Base-by-base conservation (phyloP, 208 protist species). In the Trypanosoma theileri region DNA sequence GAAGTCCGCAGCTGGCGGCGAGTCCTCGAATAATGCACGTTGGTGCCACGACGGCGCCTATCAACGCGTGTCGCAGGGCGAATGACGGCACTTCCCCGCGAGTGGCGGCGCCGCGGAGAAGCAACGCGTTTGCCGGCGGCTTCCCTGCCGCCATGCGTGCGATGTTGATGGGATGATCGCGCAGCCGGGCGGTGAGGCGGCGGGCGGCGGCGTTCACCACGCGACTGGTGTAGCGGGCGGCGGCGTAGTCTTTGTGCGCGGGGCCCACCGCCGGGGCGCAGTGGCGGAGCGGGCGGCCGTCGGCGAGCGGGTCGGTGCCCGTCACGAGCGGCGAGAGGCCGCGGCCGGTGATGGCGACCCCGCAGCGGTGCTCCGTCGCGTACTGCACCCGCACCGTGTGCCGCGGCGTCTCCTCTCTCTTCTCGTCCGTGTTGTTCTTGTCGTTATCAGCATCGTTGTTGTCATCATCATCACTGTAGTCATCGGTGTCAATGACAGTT, bases 1-100 rank as follows among this genome's bases (percentile, higher is more conserved):
- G 59, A 41, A 91, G 66, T 1, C 82, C 86, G 48, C 86, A 91
- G 73, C 80, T 86, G 48, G 77, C 74, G 13, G 78, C 86, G 6
- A 91, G 69, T 0, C 86, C 86, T 56, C 75, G 81, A 57, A 91
- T 91, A 52, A 91, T 89, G 65, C 86, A 91, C 14, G 86, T 91
- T 21, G 86, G 82, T 4, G 82, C 77, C 26, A 89, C 67, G 54
- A 89, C 82, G n/a, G 73, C 61, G n/a, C 81, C 86, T 21, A 77
- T 31, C 12, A 84, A 75, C 46, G 82, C 82, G 60, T 91, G 86
- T 16, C 77, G 82, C 48, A 79, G 70, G 1, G 58, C 68, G 68
- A 92, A 92, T 16, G 75, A 66, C 52, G 86, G 86, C 35, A 89
- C 79, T 76, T 77, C 89, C 35, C 86, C 83, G 51, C 85, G 85